Percentiles rank a stretch among this genome's conserved stretches.
These are phyloP conservation scores for Plasmopara viticola DNA, from an alignment of 352 stramenopile species.

Conservation along the genomic window DNA sequence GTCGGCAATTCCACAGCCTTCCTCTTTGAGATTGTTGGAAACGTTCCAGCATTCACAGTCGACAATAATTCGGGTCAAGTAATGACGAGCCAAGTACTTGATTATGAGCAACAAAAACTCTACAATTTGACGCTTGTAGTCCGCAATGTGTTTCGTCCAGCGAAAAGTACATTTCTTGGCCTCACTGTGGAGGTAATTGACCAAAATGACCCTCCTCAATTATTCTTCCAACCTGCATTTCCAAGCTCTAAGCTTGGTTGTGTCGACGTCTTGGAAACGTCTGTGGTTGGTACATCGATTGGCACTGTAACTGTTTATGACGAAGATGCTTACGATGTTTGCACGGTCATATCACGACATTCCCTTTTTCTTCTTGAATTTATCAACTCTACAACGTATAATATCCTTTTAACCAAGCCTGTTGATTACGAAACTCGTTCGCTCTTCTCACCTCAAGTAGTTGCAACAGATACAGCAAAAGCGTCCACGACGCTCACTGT, in stretches of 20 bases:
- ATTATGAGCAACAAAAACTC: constrained; percentile 12
- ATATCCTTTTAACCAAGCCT: constrained; percentile 8
- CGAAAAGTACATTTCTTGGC: constrained; percentile 12
- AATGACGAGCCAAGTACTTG: constrained; percentile 3
- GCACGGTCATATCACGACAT: constrained; percentile 4
- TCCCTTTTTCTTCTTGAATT: constrained; percentile 4
- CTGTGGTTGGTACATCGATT: constrained; percentile 11
- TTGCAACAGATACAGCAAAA: constrained; percentile 7
- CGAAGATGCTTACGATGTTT: constrained; percentile 19
- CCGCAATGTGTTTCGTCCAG: constrained; percentile 11
- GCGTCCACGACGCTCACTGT: constrained; percentile 2
- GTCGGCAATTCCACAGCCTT: constrained; percentile 19
- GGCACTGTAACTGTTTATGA: constrained; percentile 13
- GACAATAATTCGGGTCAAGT: constrained; percentile 11
- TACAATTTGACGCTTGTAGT: constrained; percentile 17
- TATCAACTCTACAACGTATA: constrained; percentile 11
- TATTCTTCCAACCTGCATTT: constrained; percentile 11
- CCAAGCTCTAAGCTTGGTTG: constrained; percentile 2
- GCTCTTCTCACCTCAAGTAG: constrained; percentile 6
- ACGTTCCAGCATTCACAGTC: constrained; percentile 5
- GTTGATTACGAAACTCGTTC: constrained; percentile 23
- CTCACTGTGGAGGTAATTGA: constrained; percentile 10
- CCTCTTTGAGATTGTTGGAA: constrained; percentile 33
- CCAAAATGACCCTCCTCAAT: constrained; percentile 14
- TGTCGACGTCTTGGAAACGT: constrained; percentile 12